Conservation (phyloP, 2,329 filamentous ascomycete genomes). For the Sclerotinia nivalis region DNA sequence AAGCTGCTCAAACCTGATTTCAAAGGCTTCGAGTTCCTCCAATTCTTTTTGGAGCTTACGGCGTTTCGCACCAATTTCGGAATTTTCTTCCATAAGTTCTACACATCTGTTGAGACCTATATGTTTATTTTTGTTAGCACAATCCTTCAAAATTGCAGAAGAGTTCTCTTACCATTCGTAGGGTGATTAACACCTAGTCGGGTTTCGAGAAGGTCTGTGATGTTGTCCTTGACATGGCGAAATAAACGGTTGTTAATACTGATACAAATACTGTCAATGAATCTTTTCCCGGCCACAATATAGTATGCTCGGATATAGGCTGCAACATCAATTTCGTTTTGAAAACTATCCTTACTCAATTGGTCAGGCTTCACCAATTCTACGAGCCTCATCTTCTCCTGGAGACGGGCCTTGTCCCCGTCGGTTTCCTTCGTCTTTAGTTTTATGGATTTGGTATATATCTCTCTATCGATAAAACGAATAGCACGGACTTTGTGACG, state of each 20-base stretch:
- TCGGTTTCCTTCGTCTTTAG: constrained; percentile 8
- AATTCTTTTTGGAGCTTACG: neutral
- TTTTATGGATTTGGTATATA: neutral
- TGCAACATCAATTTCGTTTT: constrained; percentile 61
- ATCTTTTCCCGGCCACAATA: constrained; percentile 62
- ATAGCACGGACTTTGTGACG: constrained; percentile 54
- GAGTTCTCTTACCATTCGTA: constrained; percentile 24
- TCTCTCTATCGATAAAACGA: constrained; percentile 39
- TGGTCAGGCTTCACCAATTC: constrained; percentile 34
- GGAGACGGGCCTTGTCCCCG: constrained; percentile 16
- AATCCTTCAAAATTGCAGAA: neutral
- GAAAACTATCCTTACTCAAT: constrained; percentile 59
- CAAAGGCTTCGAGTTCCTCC: neutral
- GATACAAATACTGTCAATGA: constrained; percentile 53
- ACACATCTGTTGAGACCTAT: neutral
- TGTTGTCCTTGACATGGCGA: constrained; percentile 15
- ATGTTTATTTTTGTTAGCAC: neutral
- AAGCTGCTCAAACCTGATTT: neutral
- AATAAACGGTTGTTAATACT: constrained; percentile 27
- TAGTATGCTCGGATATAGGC: constrained; percentile 70
- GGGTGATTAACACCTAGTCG: constrained; percentile 24
- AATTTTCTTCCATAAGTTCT: constrained; percentile 6
- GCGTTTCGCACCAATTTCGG: neutral
- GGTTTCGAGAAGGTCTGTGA: constrained; percentile 26
- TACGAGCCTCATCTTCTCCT: constrained; percentile 12